Evolutionary conservation across 202 grass and related monocot genomes (phyloP), one percentile per base, ranked within the genome.

Genomic region (Zizania palustris): DNA sequence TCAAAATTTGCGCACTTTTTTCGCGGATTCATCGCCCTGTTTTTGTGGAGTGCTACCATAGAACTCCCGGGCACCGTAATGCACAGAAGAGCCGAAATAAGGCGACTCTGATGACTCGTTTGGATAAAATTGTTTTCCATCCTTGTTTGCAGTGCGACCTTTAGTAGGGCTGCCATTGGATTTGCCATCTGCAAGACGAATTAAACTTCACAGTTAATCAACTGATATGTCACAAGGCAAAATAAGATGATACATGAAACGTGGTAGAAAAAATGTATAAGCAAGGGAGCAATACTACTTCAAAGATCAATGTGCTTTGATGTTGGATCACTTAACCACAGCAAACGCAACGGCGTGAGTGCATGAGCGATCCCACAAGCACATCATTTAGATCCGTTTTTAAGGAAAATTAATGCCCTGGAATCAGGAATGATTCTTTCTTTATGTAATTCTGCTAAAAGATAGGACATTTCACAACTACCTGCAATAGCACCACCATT

Each of bases 31-130:
- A 48, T 84, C 61, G 38, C 54, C 39, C 15, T 70, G 63, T 72
- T 89, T 83, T 9, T 83, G 83, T 33, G 76, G 13, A 65, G 89
- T 84, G 73, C 82, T 87, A 40, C 74, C 67, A 50, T 99, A 99
- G 75, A 99, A 96, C 63, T 99, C 96, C 76, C 92, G 79, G 16
- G 83, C 92, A 18, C 96, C 96, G 7, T 99, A 99, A 74, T 96
- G 85, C 71, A 99, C 85, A 1, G 91, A 98, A 1, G 87, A 95
- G 33, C 95, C 95, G 63, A 96, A 99, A 71, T 93, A 96, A 60
- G 90, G 75, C 0, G 85, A 93, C 66, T 96, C 90, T 0, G 80
- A 64, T 16, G 89, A 77, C 45, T 99, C 96, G 69, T 76, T 79
- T 49, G 72, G 45, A 78, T 80, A 82, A 60, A 11, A 15, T 16